These are phyloP conservation scores for Lagenaria siceraria DNA, from an alignment of 306 rosid genomes.

Conservation along the genomic window DNA sequence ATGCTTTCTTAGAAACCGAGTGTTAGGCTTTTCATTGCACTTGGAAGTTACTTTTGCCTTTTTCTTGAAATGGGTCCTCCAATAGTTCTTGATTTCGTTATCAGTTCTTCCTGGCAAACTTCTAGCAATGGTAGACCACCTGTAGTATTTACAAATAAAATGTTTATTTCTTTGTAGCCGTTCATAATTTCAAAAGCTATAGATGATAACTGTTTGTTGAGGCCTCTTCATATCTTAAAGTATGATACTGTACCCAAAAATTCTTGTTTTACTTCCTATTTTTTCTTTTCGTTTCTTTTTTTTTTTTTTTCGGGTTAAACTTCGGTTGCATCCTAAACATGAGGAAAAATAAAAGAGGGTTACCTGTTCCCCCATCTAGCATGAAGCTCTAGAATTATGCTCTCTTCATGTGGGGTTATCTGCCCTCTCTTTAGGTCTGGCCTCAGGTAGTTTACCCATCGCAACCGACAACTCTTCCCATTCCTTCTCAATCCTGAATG, in stretches of 20 bases:
- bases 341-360: no score
- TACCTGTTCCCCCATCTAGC: conserved; percentile 97
- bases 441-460: conserved; percentile 91
- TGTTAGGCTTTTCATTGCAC: conserved; percentile 37
- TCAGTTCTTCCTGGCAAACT: conserved; percentile 94
- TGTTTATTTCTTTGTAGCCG: neutral
- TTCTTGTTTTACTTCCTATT: neutral
- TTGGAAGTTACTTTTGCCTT: conserved; percentile 38
- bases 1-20: conserved; percentile 44
- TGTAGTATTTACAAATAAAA: conserved; percentile 1
- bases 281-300: no score
- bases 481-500: conserved; percentile 73
- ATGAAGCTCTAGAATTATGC: conserved; percentile 69
- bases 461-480: conserved; percentile 93
- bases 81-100: conserved; percentile 82
- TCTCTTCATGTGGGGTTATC: conserved; percentile 92
- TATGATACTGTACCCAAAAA: neutral
- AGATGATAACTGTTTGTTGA: neutral
- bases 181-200: neutral
- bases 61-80: conserved; percentile 94
- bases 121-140: conserved; percentile 97
- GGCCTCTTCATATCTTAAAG: neutral
- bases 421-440: conserved; percentile 95
- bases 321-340: neutral
- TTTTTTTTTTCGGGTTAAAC: neutral